Base-by-base conservation (phyloP, 352 stramenopile species). In the Globisporangium paroecandrum region DNA sequence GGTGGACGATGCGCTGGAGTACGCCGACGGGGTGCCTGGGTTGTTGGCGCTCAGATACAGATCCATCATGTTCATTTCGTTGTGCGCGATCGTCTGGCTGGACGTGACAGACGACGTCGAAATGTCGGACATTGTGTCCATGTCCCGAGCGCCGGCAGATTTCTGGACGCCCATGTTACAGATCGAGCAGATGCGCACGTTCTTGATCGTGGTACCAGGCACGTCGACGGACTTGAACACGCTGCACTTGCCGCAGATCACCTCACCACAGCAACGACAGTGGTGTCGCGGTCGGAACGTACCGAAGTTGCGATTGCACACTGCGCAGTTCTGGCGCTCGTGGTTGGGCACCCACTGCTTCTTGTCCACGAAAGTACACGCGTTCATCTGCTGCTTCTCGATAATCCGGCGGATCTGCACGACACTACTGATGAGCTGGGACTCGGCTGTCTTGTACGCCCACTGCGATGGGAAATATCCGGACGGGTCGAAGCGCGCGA, bases 241-340 rank as follows among this genome's bases (percentile, higher is more conserved):
- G 65, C 81, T 92, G 74, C 88, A 96, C 69, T 96, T 96, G 43
- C 85, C 82, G 64, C 88, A 96, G 56, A 96, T 94, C 32, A 96
- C 86, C 67, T 96, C 88, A n/a, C 88, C 88, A 57, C 88, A 96
- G 69, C 84, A 91, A 68, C 88, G 85, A 69, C 88, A 96, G 69
- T 96, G 88, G 64, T 96, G 88, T 24, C 87, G 86, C 58, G 84
- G 87, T 6, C 86, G 88, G 70, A 96, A 94, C 18, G 85, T 88
- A 27, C 83, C 77, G 46, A 96, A 96, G 3, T 68, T 68, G 32
- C 88, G 77, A 54, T 75, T 88, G 69, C 88, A 96, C 13, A 96
- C 82, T 55, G 76, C 82, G 62, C 88, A 96, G 70, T 87, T 77
- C 49, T 79, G 72, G 32, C 87, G 84, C 69, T 82, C 78, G 63